Conservation (phyloP, 768 basidiomycete species). For the Trametes cubensis region DNA sequence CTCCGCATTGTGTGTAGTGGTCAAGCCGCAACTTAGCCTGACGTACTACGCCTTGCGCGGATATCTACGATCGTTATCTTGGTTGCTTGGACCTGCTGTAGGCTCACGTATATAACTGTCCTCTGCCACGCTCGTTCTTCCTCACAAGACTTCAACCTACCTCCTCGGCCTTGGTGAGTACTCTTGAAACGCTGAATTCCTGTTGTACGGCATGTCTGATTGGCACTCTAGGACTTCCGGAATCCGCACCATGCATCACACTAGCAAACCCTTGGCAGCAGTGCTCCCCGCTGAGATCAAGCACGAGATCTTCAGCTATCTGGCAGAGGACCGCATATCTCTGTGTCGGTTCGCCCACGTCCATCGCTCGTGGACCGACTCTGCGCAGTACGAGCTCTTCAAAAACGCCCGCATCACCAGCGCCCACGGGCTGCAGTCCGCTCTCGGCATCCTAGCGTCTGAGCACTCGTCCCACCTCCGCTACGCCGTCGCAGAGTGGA, state of each 20-base stretch:
- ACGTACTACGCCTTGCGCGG: too few species aligned
- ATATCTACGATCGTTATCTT: too few species aligned
- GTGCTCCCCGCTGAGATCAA: conserved; percentile 8
- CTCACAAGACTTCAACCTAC: neutral
- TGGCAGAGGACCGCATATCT: neutral
- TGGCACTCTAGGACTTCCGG: neutral
- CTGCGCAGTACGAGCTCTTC: conserved; percentile 9
- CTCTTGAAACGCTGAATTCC: too few species aligned
- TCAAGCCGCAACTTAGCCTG: too few species aligned
- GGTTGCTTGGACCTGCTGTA: too few species aligned
- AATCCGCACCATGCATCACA: neutral
- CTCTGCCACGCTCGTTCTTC: too few species aligned
- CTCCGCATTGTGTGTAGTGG: too few species aligned
- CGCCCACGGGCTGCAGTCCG: neutral
- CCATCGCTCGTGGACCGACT: neutral
- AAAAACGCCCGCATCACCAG: neutral
- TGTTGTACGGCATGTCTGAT: neutral
- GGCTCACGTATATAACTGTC: too few species aligned
- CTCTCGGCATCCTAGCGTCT: neutral
- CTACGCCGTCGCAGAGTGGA: neutral
- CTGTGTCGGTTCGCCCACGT: neutral
- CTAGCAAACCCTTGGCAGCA: neutral
- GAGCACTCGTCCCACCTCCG: conserved; percentile 1
- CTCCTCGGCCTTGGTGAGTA: neutral
- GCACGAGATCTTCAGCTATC: conserved; percentile 10